Base-by-base conservation (phyloP, 306 rosid species). In the Quercus cerris region DNA sequence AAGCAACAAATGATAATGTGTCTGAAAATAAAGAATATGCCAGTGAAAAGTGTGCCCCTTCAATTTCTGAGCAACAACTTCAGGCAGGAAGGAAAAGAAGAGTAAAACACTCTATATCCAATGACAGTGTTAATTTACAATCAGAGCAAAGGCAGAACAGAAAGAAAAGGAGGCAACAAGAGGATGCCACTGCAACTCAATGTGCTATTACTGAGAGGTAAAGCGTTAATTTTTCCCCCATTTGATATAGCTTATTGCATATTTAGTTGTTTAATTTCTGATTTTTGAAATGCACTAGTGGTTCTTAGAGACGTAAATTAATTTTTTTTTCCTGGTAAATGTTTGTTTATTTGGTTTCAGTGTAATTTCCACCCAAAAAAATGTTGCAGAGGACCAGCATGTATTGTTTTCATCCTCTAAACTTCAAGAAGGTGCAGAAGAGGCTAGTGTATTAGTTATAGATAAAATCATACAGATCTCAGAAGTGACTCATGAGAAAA, bases 11-110 rank as follows among this genome's bases (percentile, higher is more conserved):
- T 55, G 71, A 78, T 82, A 23, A 75, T 71, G 82, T 61, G 27
- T 76, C 85, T 78, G 88, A 80, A 68, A 28, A 67, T 73, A 80
- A 81, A 67, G 78, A 85, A 86, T 86, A 85, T 81, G 78, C 75
- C 15, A 81, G 86, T 81, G 86, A 85, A 77, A 86, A 83, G 80
- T 18, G 81, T 78, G 33, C 68, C 28, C 72, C 74, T n/a, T 69
- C 67, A 28, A 30, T 81, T 64, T 67, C 86, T 25, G 87, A 83
- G 70, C 83, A 77, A n/a, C 85, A 55, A 63, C 74, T 23, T 57
- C 77, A 22, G 75, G 85, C 88, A 6, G 88, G 91, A 72, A 86
- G 92, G 73, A 95, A 95, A 87, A 86, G 99, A 81, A 89, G 89
- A 64, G 84, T 83, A 63, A 81, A 79, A 54, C 83, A 78, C 77